phyloP scores from a whole-genome alignment of 139 green algal genomes.

The Monoraphidium neglectum region DNA sequence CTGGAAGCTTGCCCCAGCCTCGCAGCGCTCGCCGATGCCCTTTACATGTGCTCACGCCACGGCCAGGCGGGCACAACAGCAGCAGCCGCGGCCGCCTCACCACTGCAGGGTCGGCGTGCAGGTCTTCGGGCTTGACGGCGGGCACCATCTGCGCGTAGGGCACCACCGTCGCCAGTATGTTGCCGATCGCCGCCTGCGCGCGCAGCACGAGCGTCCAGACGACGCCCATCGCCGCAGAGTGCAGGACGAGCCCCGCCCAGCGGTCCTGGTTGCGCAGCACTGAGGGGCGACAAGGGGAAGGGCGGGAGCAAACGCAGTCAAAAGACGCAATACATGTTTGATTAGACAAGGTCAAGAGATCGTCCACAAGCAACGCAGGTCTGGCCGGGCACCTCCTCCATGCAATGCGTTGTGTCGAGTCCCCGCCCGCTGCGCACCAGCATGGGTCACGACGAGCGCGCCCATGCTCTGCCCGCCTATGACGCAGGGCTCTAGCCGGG shows the following conservation, averaged over 20 bases:
- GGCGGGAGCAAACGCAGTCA: neutral
- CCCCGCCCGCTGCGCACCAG: too few relatives aligned
- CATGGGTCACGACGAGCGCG: slow-evolving; percentile 56
- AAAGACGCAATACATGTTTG: neutral
- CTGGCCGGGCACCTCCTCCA: too few relatives aligned
- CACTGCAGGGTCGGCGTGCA: slow-evolving; percentile 40
- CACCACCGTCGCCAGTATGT: slow-evolving; percentile 52
- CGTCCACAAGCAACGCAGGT: slow-evolving; percentile 26
- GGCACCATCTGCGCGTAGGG: slow-evolving; percentile 66
- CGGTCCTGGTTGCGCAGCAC: slow-evolving; percentile 30
- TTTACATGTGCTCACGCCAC: too few relatives aligned
- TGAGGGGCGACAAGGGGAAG: neutral
- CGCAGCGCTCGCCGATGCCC: too few relatives aligned
- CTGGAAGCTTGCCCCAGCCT: too few relatives aligned
- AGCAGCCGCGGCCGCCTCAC: slow-evolving; percentile 4
- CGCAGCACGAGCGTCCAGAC: slow-evolving; percentile 71
- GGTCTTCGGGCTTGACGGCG: slow-evolving; percentile 59
- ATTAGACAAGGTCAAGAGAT: neutral
- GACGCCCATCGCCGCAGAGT: slow-evolving; percentile 67
- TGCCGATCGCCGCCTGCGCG: slow-evolving; percentile 62
- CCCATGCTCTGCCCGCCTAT: slow-evolving; percentile 70
- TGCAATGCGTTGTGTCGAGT: too few relatives aligned
- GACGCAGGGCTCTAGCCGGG: slow-evolving; percentile 33
- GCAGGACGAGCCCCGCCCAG: slow-evolving; percentile 66
- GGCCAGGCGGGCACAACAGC: too few relatives aligned